phyloP scores from a whole-genome alignment of 164 flowering plant genomes.

The Santalum album region DNA sequence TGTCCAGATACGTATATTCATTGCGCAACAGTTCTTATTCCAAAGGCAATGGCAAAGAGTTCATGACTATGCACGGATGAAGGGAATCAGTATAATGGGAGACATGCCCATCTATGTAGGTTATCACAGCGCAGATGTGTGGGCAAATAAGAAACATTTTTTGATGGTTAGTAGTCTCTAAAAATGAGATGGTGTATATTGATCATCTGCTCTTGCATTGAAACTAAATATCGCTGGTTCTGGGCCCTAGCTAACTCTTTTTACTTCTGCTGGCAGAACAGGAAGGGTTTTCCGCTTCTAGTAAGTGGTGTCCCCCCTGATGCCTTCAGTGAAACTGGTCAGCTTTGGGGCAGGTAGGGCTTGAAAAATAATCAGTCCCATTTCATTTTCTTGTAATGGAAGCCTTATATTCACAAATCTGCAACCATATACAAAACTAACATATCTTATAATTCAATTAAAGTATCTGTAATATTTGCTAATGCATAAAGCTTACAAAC shows the following conservation, averaged over 20 bases:
- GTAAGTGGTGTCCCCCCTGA: conserved; percentile 99
- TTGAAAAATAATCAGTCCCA: too few relatives aligned
- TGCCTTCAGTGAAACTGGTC: conserved; percentile 98
- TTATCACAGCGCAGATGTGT: conserved; percentile 97
- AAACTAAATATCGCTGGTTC: neutral
- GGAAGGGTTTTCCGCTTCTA: conserved; percentile 72
- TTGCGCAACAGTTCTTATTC: conserved; percentile 88
- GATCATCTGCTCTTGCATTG: neutral
- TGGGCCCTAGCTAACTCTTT: neutral
- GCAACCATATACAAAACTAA: too few relatives aligned
- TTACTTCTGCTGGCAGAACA: conserved; percentile 39
- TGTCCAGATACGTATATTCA: conserved; percentile 66
- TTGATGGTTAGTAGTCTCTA: conserved; percentile 53
- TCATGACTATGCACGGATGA: conserved; percentile 58
- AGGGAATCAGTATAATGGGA: conserved; percentile 89
- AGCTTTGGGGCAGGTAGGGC: conserved; percentile 93
- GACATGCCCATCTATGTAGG: conserved; percentile 99
- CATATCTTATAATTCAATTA: too few relatives aligned
- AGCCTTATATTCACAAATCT: too few relatives aligned
- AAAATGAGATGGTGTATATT: neutral
- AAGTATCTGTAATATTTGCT: too few relatives aligned
- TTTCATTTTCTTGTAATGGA: too few relatives aligned
- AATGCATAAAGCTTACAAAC: too few relatives aligned
- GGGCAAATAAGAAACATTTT: conserved; percentile 91
- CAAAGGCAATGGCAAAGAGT: conserved; percentile 97